phyloP scores from a whole-genome alignment of 106 monocot genomes.

The Xerophyta viscosa region DNA sequence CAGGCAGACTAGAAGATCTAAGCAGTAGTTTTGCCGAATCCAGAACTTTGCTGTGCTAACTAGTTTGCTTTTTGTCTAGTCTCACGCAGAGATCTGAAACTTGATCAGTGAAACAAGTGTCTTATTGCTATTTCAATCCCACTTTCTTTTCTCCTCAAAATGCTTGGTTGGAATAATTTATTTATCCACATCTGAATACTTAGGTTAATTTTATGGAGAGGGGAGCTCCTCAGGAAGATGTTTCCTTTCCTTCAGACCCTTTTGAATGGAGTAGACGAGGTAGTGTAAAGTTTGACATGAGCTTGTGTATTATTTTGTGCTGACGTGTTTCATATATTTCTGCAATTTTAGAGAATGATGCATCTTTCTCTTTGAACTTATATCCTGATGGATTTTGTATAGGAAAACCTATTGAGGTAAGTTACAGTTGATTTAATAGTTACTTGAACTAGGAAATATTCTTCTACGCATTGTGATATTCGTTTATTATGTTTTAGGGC shows the following conservation, averaged over 20 bases:
- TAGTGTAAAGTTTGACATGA: not conserved
- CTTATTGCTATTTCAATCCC: no score
- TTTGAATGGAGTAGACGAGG: conserved; percentile 10
- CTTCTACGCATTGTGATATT: not conserved
- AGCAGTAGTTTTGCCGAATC: no score
- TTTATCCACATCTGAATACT: no score
- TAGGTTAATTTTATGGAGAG: conserved; percentile 8
- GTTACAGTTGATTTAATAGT: not conserved
- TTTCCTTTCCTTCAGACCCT: conserved; percentile 4
- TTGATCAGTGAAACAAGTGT: no score
- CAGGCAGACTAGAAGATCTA: no score
- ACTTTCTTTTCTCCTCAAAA: no score
- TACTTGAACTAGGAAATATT: no score
- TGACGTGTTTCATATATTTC: not conserved
- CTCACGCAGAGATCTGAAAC: no score
- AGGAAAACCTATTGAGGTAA: conserved; percentile 46
- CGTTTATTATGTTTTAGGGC: conserved; percentile 7
- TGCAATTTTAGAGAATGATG: conserved; percentile 26
- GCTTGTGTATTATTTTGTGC: no score
- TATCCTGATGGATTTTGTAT: conserved; percentile 53
- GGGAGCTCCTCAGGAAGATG: conserved; percentile 6
- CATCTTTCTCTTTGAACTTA: conserved; percentile 55
- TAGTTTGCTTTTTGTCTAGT: no score
- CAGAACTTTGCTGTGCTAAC: no score
- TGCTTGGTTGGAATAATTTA: no score